These are phyloP conservation scores for Penicillium italicum DNA, from an alignment of 2,329 filamentous ascomycete species.

Conservation along the genomic window DNA sequence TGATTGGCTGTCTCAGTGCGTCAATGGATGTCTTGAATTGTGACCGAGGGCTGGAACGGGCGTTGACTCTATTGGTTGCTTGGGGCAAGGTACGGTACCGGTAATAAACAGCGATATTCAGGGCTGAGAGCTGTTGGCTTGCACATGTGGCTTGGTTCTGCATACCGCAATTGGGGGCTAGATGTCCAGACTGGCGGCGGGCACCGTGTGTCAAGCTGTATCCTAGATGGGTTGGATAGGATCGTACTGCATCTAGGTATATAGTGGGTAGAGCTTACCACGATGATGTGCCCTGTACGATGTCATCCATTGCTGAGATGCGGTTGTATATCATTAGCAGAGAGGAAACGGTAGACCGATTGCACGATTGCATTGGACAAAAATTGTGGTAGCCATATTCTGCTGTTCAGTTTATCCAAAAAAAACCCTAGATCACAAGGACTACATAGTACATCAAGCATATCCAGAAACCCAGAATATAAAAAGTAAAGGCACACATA, in stretches of 20 bases:
- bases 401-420: slow-evolving; percentile 6
- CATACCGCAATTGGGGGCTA: not conserved
- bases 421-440: not conserved
- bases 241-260: not conserved
- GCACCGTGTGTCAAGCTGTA: not conserved
- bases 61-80: not conserved
- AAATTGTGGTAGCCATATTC: not conserved
- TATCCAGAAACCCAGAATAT: not conserved
- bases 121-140: not conserved
- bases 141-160: not conserved
- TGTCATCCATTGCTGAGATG: not conserved
- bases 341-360: not conserved
- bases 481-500: not conserved
- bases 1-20: not conserved
- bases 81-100: not conserved
- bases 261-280: not conserved
- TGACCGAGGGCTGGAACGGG: not conserved
- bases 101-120: not conserved
- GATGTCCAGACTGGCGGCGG: not conserved
- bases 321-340: not conserved
- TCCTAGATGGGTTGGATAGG: not conserved
- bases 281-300: not conserved
- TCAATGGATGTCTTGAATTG: not conserved
- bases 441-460: not conserved
- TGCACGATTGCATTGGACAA: not conserved